Percentiles rank a stretch among this genome's conserved stretches.
Evolutionary conservation across 805 yeast species (phyloP).

Genomic region (Cyberlindnera mycetangii): DNA sequence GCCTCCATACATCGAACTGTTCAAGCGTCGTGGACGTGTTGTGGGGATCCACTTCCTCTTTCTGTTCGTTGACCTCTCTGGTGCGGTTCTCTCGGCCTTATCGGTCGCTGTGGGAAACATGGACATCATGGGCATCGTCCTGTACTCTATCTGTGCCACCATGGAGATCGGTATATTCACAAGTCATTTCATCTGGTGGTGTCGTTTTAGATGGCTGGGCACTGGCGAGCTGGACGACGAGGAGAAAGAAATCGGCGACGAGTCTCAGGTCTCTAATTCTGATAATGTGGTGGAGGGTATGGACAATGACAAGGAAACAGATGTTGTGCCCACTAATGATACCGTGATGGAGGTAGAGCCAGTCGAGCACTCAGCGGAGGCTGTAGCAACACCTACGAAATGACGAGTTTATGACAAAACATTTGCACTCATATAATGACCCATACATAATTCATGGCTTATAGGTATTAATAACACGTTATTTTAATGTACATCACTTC

Average conservation of each 20-base stretch:
- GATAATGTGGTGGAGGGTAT: neutral
- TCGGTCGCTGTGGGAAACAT: slow-evolving; percentile 56
- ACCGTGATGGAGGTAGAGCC: too few species aligned
- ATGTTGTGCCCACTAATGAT: neutral
- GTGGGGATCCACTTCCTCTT: slow-evolving; percentile 87
- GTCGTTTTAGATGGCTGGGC: slow-evolving; percentile 34
- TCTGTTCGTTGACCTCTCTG: slow-evolving; percentile 69
- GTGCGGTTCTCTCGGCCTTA: slow-evolving; percentile 76
- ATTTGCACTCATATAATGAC: too few species aligned
- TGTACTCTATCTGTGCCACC: slow-evolving; percentile 62
- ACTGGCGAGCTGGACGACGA: slow-evolving; percentile 14
- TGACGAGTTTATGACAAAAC: too few species aligned
- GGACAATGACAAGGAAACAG: neutral
- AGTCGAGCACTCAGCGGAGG: too few species aligned
- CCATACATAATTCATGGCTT: too few species aligned
- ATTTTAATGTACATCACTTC: too few species aligned
- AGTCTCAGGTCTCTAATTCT: neutral
- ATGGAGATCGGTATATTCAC: slow-evolving; percentile 69
- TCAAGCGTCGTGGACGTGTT: slow-evolving; percentile 78
- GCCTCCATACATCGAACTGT: slow-evolving; percentile 87
- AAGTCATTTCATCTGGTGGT: slow-evolving; percentile 61
- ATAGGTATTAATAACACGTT: too few species aligned
- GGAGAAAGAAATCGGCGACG: slow-evolving; percentile 2
- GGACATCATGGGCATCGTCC: slow-evolving; percentile 68
- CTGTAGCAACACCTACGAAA: too few species aligned